Evolutionary conservation across 805 yeast species (phyloP).

Genomic region (Sugiyamaella smithiae): DNA sequence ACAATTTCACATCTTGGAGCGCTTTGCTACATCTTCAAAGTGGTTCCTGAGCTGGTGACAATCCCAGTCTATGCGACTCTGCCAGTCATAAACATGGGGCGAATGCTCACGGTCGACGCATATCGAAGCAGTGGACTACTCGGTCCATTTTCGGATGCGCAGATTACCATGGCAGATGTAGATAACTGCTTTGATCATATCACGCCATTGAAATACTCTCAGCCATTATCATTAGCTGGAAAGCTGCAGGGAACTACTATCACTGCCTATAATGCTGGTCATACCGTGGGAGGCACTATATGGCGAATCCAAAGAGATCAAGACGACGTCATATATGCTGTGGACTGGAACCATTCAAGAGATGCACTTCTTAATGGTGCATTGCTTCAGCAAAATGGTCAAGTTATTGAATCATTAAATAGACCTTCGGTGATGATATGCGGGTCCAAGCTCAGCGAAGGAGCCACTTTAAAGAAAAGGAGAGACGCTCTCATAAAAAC

Average conservation of each 20-base stretch:
- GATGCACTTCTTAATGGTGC: slow-evolving; percentile 82
- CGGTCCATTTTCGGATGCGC: slow-evolving; percentile 60
- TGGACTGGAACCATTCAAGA: slow-evolving; percentile 91
- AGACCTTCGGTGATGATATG: slow-evolving; percentile 85
- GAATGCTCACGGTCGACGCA: slow-evolving; percentile 78
- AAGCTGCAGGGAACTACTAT: slow-evolving; percentile 54
- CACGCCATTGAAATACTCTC: slow-evolving; percentile 70
- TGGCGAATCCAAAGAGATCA: slow-evolving; percentile 74
- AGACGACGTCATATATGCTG: slow-evolving; percentile 83
- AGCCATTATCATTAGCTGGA: slow-evolving; percentile 62
- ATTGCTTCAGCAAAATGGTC: slow-evolving; percentile 55
- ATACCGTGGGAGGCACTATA: slow-evolving; percentile 87
- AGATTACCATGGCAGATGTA: slow-evolving; percentile 66
- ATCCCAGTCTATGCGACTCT: slow-evolving; percentile 82
- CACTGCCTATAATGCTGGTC: slow-evolving; percentile 89
- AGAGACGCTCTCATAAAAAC: slow-evolving; percentile 60
- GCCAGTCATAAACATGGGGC: slow-evolving; percentile 86
- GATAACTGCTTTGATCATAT: slow-evolving; percentile 78
- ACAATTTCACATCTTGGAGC: slow-evolving; percentile 79
- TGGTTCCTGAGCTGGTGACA: slow-evolving; percentile 53
- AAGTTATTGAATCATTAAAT: slow-evolving; percentile 55
- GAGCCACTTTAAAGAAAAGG: slow-evolving; percentile 50
- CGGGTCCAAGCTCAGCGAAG: slow-evolving; percentile 56
- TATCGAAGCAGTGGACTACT: slow-evolving; percentile 70
- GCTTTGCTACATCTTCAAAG: slow-evolving; percentile 59